Percentiles rank a stretch among this genome's conserved stretches.
Evolutionary conservation across 73 alveolate genomes (phyloP).

Genomic region (Paramecium pentaurelia): DNA sequence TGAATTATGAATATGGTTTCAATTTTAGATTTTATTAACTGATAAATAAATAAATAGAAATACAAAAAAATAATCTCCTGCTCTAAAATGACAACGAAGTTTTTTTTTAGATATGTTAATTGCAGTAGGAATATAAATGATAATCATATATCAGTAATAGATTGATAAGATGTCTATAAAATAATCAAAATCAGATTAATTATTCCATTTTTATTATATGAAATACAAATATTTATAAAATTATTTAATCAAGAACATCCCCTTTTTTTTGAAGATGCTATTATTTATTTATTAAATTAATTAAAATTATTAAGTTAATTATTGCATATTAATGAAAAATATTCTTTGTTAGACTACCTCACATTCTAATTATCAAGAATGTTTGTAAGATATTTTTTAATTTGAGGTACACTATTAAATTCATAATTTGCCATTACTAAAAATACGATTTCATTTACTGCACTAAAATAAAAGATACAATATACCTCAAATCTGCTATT

Average conservation of each 20-base stretch:
- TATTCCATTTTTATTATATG: not conserved
- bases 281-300: not conserved
- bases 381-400: not conserved
- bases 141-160: not conserved
- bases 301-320: not conserved
- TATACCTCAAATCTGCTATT: conserved; percentile 37
- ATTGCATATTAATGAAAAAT: not conserved
- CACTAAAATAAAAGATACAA: not conserved
- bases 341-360: not conserved
- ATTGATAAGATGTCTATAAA: not conserved
- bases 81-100: not conserved
- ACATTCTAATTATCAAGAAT: not conserved
- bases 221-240: not conserved
- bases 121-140: not conserved
- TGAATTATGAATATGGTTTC: not conserved
- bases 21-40: not conserved
- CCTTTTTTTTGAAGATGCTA: not conserved
- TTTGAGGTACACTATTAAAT: not conserved
- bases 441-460: not conserved
- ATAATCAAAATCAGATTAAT: not conserved
- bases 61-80: not conserved
- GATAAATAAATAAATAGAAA: not conserved
- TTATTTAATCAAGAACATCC: not conserved
- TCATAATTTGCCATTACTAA: not conserved
- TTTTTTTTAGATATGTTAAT: not conserved